Percentiles rank a stretch among this genome's conserved stretches.
These are phyloP conservation scores for Trichoderma sp. DNA, from an alignment of 2,329 filamentous ascomycete species.

Conservation along the genomic window DNA sequence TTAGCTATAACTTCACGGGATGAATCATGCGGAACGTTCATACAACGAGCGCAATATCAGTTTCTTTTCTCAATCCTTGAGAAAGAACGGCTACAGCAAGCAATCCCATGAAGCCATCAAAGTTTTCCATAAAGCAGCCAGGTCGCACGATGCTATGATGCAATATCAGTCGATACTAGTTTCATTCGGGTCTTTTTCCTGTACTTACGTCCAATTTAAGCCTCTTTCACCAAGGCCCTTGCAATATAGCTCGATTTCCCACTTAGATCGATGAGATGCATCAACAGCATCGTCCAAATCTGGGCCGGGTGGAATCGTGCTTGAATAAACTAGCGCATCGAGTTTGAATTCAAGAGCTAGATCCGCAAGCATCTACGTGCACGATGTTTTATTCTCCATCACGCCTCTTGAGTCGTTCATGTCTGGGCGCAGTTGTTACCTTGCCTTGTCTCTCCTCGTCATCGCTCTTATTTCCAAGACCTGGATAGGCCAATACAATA, in stretches of 20 bases:
- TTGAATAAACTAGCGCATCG: constrained; percentile 8
- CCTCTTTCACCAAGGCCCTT: not conserved
- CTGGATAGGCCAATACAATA: constrained; percentile 7
- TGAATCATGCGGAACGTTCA: fast-evolving
- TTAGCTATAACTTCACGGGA: not conserved
- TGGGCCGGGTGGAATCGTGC: constrained; percentile 4
- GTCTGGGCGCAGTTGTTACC: not conserved
- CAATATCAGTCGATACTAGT: not conserved
- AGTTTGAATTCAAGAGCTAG: constrained; percentile 6
- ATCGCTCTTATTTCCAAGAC: constrained; percentile 11
- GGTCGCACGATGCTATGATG: not conserved
- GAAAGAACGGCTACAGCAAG: constrained; percentile 7
- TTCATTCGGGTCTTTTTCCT: not conserved
- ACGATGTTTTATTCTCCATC: not conserved
- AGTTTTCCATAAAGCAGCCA: constrained; percentile 18
- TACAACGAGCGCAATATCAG: constrained; percentile 6
- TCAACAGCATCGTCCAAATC: not conserved
- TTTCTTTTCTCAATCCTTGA: not conserved
- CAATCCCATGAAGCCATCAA: constrained; percentile 11
- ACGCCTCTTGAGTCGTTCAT: not conserved
- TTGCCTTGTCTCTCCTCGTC: constrained; percentile 15
- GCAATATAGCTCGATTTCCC: constrained; percentile 3
- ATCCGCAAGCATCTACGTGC: constrained; percentile 1
- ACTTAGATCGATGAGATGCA: constrained; percentile 2
- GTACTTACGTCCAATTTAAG: constrained; percentile 11